phyloP scores from a whole-genome alignment of 257 asterid species.

The Haberlea rhodopensis region DNA sequence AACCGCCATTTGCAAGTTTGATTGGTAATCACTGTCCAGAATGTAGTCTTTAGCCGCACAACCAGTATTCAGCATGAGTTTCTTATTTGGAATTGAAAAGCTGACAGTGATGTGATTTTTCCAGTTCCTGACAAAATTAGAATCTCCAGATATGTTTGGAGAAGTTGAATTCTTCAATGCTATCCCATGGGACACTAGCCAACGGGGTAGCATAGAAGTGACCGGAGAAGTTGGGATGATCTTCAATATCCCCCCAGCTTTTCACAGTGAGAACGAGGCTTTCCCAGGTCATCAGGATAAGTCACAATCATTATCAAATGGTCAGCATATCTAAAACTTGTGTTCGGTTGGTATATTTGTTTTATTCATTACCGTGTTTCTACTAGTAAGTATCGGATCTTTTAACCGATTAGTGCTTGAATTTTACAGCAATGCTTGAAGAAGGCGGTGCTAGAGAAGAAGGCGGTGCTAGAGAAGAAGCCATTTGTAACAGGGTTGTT shows the following conservation, averaged over 20 bases:
- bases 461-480: slow-evolving; percentile 74
- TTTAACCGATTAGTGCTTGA: slow-evolving; percentile 22
- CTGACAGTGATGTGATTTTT: slow-evolving; percentile 27
- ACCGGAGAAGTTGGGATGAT: too few relatives aligned
- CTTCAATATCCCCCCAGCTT: slow-evolving; percentile 80
- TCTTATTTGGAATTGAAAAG: too few relatives aligned
- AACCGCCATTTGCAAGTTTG: too few relatives aligned
- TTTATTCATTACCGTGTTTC: slow-evolving; percentile 6
- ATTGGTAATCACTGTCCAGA: too few relatives aligned
- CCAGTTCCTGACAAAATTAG: slow-evolving; percentile 65
- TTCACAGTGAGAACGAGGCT: slow-evolving; percentile 90
- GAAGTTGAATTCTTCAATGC: too few relatives aligned
- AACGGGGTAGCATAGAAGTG: too few relatives aligned
- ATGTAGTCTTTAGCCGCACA: too few relatives aligned
- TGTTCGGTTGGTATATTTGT: not conserved
- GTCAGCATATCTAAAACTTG: too few relatives aligned
- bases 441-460: slow-evolving; percentile 66
- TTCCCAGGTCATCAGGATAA: slow-evolving; percentile 81
- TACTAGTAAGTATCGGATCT: slow-evolving; percentile 13
- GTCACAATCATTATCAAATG: slow-evolving; percentile 86
- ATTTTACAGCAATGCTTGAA: slow-evolving; percentile 56
- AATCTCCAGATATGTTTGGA: slow-evolving; percentile 67
- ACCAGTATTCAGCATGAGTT: too few relatives aligned
- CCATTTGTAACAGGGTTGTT: slow-evolving; percentile 57
- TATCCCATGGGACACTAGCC: too few relatives aligned